Evolutionary conservation across 345 rosid species (phyloP), one percentile per base, ranked within the genome.

Genomic region (Pugionium cornutum): DNA sequence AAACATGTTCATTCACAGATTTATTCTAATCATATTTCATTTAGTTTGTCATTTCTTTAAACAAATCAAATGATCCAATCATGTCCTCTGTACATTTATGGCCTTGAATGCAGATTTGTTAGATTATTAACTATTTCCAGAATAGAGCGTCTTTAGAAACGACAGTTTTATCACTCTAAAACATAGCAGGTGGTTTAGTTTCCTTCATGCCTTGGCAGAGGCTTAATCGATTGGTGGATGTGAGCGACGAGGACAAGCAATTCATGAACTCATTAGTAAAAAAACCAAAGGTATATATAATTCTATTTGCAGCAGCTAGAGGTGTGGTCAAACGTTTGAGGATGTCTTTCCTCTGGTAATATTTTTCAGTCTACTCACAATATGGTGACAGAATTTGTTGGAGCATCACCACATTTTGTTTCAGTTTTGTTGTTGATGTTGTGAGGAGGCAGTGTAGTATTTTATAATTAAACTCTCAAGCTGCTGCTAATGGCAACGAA

Each of bases 111-210:
- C 18, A 18, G 18, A 18, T 18, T 18, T 18, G 18, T 18, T 18
- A 18, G 11, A 33, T 47, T 39, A 18, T 55, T 30, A 36, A 35
- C 25, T 53, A 50, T 58, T 46, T 75, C 49, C 89, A 89, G 98
- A 68, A 76, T 81, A 18, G 74, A 49, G 40, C 79, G 79, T 59
- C 84, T 92, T 62, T 72, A 71, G 76, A 76, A 73, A 57, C 83
- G 92, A 27, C 92, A 78, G 77, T 92, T 85, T 79, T 89, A 78
- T 80, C 98, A 89, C 71, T 92, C 98, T 18, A 86, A 81, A 75
- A 80, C 92, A 77, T 84, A 79, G 75, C 98, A 92, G 96, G 98
- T 92, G 80, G 79, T 44, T 45, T 45, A 6, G 7, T 33, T 43
- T 42, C 28, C 53, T 53, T 42, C 28, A 43, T 36, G 53, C 11